Evolutionary conservation across 208 protist genomes (phyloP).

Genomic region (Trichomonas tenax): DNA sequence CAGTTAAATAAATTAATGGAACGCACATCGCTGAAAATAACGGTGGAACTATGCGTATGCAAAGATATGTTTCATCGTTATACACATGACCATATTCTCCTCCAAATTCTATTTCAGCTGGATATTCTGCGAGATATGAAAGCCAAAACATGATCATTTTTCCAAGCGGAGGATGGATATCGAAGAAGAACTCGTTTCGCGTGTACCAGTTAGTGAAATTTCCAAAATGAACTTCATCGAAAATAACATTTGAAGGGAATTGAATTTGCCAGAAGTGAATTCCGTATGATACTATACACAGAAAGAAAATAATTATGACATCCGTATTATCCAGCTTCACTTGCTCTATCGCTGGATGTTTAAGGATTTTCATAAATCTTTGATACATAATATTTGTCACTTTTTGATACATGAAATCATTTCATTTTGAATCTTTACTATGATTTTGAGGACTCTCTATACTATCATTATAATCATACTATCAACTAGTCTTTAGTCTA

Average conservation of each 20-base stretch:
- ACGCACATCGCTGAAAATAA: neutral
- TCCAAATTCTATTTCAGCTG: neutral
- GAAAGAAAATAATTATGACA: neutral
- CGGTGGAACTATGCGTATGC: neutral
- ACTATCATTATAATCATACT: no score
- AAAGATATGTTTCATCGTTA: neutral
- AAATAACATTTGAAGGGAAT: neutral
- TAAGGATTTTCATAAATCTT: no score
- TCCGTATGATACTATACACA: neutral
- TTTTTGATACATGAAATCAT: no score
- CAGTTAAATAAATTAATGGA: neutral
- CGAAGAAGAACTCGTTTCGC: neutral
- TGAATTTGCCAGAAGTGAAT: neutral
- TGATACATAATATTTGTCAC: no score
- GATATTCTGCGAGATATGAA: neutral
- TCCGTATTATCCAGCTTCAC: neutral
- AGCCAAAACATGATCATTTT: neutral
- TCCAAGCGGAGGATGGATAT: neutral
- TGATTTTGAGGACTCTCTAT: no score
- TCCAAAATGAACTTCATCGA: slow-evolving; percentile 10
- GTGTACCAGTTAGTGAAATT: neutral
- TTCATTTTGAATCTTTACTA: no score
- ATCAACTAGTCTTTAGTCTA: no score
- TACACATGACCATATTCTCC: neutral
- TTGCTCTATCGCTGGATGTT: neutral